Evolutionary conservation across 169 alveolate genomes (phyloP).

Genomic region (Cryptosporidium ubiquitum): DNA sequence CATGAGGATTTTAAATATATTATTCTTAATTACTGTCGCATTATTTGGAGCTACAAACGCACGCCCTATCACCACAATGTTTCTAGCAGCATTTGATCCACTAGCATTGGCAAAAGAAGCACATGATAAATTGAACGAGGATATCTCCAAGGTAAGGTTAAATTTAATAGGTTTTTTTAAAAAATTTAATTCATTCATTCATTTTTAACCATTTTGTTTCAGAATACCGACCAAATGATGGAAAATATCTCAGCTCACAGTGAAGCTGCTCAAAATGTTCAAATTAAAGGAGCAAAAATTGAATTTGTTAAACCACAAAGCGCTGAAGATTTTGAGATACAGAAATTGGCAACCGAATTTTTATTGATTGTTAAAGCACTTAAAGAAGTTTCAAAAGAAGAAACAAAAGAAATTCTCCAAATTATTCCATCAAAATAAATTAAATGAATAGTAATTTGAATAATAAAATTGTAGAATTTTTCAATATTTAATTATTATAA

Average conservation of each 20-base stretch:
- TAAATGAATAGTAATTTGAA: background rate
- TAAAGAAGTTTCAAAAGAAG: constrained; percentile 59
- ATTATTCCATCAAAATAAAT: constrained; percentile 50
- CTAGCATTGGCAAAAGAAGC: constrained; percentile 27
- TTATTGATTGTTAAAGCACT: constrained; percentile 53
- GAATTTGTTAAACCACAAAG: constrained; percentile 37
- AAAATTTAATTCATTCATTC: background rate
- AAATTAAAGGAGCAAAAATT: background rate
- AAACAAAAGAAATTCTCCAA: constrained; percentile 58
- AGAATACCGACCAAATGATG: constrained; percentile 11
- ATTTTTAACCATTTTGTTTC: background rate
- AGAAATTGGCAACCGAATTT: constrained; percentile 64
- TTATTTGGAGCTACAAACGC: constrained; percentile 28
- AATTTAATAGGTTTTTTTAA: background rate
- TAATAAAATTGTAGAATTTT: background rate
- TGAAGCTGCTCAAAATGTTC: constrained; percentile 4
- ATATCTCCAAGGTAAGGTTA: constrained; percentile 21
- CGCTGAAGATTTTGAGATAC: constrained; percentile 62
- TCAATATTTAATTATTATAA: background rate
- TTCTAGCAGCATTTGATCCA: constrained; percentile 68
- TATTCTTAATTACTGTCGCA: background rate
- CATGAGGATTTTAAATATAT: constrained; percentile 15
- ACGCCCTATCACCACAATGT: constrained; percentile 28
- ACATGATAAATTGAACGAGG: constrained; percentile 2
- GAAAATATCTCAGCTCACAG: constrained; percentile 37